Base-by-base conservation (phyloP, 176 grass and related monocot genomes). In the Cenchrus americanus region DNA sequence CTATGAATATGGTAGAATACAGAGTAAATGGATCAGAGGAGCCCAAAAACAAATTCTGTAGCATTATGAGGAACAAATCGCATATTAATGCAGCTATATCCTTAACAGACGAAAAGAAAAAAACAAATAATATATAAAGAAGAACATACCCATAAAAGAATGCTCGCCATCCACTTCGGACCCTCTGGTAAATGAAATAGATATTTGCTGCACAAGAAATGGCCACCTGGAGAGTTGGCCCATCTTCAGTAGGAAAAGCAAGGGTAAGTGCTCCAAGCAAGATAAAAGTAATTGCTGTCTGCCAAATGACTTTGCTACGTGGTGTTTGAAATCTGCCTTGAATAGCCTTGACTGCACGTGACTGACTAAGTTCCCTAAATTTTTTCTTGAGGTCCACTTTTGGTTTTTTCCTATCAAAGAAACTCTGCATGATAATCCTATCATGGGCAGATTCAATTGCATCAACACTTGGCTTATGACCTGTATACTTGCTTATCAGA, bases 381-480 rank as follows among this genome's bases (percentile, higher is more conserved):
- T 96, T 99, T 82, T 94, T 99, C 75, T 94, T 86, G 53, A 95
- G 24, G 75, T 99, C 63, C 57, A 92, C 47, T 99, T 92, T 99
- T 49, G 93, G 96, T 26, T 89, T 96, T 91, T 83, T 96, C 22
- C 93, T 93, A 47, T 99, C 87, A 75, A 89, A 87, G 80, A 99
- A 99, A 76, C 91, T 89, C 86, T 94, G 91, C 96, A 95, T 94
- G 48, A 99, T 94, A 52, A 96, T 94, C 76, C 75, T 95, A 74
- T 94, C 89, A 86, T 96, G 91, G 62, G 96, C 91, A 55, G 91
- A 98, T 87, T 96, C 96, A 78, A 98, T 98, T 83, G 96, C 96
- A 78, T 88, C 83, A 66, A 98, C 78, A 53, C 96, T 98, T 89
- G 87, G 93, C 57, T 98, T 92, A 53, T 98, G 93, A 24, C 89